phyloP scores from a whole-genome alignment of 2,329 filamentous ascomycete genomes.

The Arthrobotrys conoides region DNA sequence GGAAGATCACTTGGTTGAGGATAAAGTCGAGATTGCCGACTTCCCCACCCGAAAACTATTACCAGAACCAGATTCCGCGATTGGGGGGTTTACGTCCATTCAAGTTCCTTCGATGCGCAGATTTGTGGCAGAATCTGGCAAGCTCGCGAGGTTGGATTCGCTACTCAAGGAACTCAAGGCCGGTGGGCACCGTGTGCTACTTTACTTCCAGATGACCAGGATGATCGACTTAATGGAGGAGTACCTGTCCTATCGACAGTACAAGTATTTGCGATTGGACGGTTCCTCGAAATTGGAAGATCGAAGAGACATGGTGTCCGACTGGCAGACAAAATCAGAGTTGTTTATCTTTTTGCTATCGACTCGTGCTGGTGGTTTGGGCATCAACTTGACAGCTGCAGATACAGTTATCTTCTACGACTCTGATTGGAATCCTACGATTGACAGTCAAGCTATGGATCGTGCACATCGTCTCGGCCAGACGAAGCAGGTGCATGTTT shows the following conservation, averaged over 20 bases:
- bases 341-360: constrained; percentile 98
- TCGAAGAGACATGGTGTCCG: constrained; percentile 92
- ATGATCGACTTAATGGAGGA: constrained; percentile 99
- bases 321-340: constrained; percentile 93
- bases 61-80: constrained; percentile 83
- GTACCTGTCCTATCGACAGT: constrained; percentile 97
- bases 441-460: constrained; percentile 99
- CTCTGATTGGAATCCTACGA: constrained; percentile 99
- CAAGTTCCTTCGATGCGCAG: constrained; percentile 95
- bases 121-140: constrained; percentile 97
- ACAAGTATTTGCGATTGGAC: constrained; percentile 97
- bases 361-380: constrained; percentile 94
- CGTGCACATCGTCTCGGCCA: constrained; percentile 95
- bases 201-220: constrained; percentile 99
- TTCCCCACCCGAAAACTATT: constrained; percentile 78
- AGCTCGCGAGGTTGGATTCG: constrained; percentile 90
- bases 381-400: constrained; percentile 95
- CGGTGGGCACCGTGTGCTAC: constrained; percentile 88
- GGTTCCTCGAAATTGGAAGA: constrained; percentile 98
- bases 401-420: constrained; percentile 99
- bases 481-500: constrained; percentile 95
- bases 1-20: constrained; percentile 81
- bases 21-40: constrained; percentile 77
- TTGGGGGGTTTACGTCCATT: constrained; percentile 89
- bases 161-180: constrained; percentile 91